Base-by-base conservation (phyloP, 2,329 filamentous ascomycete species). In the Colletotrichum tofieldiae region DNA sequence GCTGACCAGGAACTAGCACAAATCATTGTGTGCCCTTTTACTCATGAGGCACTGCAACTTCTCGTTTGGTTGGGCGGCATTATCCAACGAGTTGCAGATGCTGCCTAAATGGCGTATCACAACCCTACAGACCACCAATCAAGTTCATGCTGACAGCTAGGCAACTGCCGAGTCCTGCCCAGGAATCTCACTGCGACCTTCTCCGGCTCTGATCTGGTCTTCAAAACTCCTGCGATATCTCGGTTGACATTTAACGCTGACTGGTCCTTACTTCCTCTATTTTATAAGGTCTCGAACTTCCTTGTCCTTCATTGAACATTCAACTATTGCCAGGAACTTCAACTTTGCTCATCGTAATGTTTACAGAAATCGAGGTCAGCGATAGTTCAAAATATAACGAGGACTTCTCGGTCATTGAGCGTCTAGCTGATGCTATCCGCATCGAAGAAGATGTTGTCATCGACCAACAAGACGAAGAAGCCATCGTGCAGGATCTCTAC, bases 401-500 rank as follows among this genome's bases (percentile, higher is more conserved):
- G 12, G 68, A 72, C 43, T 73, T 62, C 18, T 72, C 59, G 11
- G 49, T 73, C 54, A 56, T 72, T 12, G 72, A 72, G 32, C 45
- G 39, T 12, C 45, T 72, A 2, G 54, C 67, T 12, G 64, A 73
- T 29, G 64, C 58, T 5, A 67, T 67, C 12, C 59, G 64, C 29
- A 55, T 37, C 16, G 64, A 56, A 29, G 64, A 72, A 5, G 58
- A 67, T 5, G 20, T 61, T 2, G 45, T n/a, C 16, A 16, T 73
- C 64, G 64, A 35, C 56, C 52, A 60, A 16, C 29, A 56, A 16
- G 56, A 71, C n/a, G 56, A 55, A 51, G 37, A 64, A 4, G 49
- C 54, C 18, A 56, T 77, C 11, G 73, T 77, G 8, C 73, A 77
- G 39, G 76, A 76, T n/a, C 67, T 80, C 18, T 80, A 77, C 43